These are phyloP conservation scores for Juglanconis sp. DNA, from an alignment of 2,329 filamentous ascomycete genomes.

Conservation along the genomic window DNA sequence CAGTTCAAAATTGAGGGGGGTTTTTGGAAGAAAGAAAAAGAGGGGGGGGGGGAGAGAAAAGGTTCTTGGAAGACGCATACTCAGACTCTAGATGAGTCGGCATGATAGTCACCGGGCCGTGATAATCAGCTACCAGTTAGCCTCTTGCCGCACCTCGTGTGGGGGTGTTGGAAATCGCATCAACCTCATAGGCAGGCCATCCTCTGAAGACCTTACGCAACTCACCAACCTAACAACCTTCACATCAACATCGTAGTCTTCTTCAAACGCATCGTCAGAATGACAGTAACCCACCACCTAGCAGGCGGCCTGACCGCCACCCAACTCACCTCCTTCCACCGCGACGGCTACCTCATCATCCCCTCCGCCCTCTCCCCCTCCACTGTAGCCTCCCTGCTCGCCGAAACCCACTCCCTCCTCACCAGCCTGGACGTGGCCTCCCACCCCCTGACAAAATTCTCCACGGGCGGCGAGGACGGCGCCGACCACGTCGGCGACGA, in stretches of 20 bases:
- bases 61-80: too few relatives aligned
- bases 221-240: neutral
- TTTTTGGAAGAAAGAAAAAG: too few relatives aligned
- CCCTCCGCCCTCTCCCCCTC: constrained; percentile 67
- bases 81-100: too few relatives aligned
- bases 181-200: neutral
- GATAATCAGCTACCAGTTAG: too few relatives aligned
- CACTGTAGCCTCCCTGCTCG: constrained; percentile 66
- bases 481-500: constrained; percentile 81
- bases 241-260: neutral
- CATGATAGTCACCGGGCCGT: too few relatives aligned
- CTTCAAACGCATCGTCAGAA: neutral
- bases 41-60: too few relatives aligned
- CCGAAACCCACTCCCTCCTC: constrained; percentile 73
- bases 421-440: constrained; percentile 71
- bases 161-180: neutral
- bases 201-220: neutral
- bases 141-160: too few relatives aligned
- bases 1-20: too few relatives aligned
- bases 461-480: constrained; percentile 68
- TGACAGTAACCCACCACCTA: constrained; percentile 1
- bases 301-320: constrained; percentile 62
- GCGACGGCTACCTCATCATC: constrained; percentile 88
- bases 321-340: constrained; percentile 70
- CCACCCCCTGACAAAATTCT: constrained; percentile 93